Evolutionary conservation across 257 asterid genomes (phyloP), one percentile per base, ranked within the genome.

Genomic region (Scutellaria barbata): DNA sequence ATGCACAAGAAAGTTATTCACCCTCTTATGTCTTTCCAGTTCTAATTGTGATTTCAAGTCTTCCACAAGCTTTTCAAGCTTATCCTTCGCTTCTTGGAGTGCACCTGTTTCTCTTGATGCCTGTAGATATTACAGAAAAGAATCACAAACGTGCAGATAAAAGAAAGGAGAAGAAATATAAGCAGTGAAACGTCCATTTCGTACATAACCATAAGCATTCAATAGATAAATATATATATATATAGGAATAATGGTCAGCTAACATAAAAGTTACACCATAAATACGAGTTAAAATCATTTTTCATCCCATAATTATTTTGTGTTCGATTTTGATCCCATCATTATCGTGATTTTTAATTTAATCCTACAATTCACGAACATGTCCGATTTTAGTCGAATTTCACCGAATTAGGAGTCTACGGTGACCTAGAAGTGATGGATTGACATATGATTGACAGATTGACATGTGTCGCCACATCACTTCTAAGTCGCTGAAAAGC

Each of bases 51-150:
- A 77, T 56, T 84, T 81, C 72, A 92, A 87, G 65, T 92, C 95
- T 79, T 87, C 89, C 81, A 92, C 96, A 72, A 79, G 83, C 82
- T 85, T 88, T 83, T 90, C 93, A 82, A 90, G 98, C 77, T 83
- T 87, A 76, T 79, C 82, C 79, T 92, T 90, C 67, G 95, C 95
- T 80, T 92, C 95, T 83, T 79, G 85, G 63, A 90, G 97, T 43
- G 89, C 92, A 39, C 89, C 92, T 20, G 96, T 84, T 84, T 86
- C 96, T 80, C 85, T 87, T 71, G 96, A 77, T 69, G 85, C 91
- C 98, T 92, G 79, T 77, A 75, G 66, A 74, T 72, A 71, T 59
- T 73, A 46, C 13, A 73, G 52, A 74, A 25, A 45, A 18, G 41
- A 57, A 69, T 71, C 45, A 67, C n/a, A 63, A 62, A 40, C 43